Conservation (phyloP, 2,329 filamentous ascomycete species). For the Nemania sp. region DNA sequence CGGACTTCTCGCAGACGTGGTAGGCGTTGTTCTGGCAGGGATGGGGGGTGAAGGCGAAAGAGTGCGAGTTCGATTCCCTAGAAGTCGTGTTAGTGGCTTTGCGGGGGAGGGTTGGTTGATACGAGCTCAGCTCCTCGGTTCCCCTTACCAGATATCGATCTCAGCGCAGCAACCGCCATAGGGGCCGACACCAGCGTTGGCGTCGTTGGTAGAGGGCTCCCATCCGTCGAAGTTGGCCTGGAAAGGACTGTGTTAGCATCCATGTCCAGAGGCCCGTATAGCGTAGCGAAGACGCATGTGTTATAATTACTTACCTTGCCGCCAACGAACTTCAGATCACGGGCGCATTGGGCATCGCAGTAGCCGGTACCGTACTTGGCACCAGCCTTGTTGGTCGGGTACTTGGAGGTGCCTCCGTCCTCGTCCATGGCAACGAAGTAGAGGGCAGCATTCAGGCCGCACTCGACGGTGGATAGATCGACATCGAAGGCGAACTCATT, state of each 20-base stretch:
- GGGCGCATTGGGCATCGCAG: conserved; percentile 56
- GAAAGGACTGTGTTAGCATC: conserved; percentile 10
- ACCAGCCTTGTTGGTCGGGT: conserved; percentile 50
- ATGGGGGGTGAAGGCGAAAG: conserved; percentile 65
- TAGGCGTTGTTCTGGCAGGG: conserved; percentile 56
- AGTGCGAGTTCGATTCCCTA: conserved; percentile 62
- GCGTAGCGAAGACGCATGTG: background rate
- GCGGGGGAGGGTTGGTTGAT: no score
- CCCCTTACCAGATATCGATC: conserved; percentile 60
- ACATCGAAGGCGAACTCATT: conserved; percentile 69
- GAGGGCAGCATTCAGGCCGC: conserved; percentile 67
- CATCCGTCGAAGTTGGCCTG: conserved; percentile 54
- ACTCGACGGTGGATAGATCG: conserved; percentile 63
- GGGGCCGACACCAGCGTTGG: conserved; percentile 54
- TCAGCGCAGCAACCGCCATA: conserved; percentile 62
- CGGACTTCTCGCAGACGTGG: conserved; percentile 51
- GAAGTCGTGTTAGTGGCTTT: conserved; percentile 7
- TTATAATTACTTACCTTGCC: conserved; percentile 43
- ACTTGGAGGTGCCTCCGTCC: conserved; percentile 56
- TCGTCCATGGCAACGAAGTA: conserved; percentile 62
- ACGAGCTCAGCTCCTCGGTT: background rate
- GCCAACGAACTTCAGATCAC: conserved; percentile 58
- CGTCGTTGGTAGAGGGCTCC: conserved; percentile 53
- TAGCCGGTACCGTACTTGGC: conserved; percentile 60
- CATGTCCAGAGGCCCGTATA: background rate